Base-by-base conservation (phyloP, 2,329 filamentous ascomycete species). In the Neonectria neomacrospora region DNA sequence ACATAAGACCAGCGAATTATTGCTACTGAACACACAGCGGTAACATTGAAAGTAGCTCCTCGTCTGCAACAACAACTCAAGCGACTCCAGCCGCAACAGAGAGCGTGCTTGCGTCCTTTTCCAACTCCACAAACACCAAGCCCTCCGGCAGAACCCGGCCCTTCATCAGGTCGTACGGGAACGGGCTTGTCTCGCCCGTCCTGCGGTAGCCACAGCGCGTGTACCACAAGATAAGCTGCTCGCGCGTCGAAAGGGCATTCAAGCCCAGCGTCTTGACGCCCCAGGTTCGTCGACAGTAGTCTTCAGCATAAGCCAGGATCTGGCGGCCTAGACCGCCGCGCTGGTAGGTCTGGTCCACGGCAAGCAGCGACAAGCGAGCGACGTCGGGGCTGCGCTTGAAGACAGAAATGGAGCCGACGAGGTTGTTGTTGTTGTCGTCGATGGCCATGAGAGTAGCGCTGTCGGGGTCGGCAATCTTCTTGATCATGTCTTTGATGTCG, bases 401-500 rank as follows among this genome's bases (percentile, higher is more conserved):
- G 11, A 79, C 69, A 0, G 71, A 70, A 53, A 77, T 65, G 32
- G 73, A 73, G 10, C 65, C 77, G 9, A 77, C 70, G 7, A 77
- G 61, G 0, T 30, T 32, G 5, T 67, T 30, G 5, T 67, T 30
- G 12, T 50, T 14, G 14, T 58, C 7, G 54, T 66, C 60, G 2
- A 64, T 70, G 28, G 73, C 76, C 28, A 78, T 70, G 3, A 81
- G 55, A n/a, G 77, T 71, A 0, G 58, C 73, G 9, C 70, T 68
- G 18, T 78, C 68, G 0, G 73, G 68, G 0, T 67, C 68, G 14
- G 54, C 48, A 52, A 82, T 79, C 4, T 80, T 86, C 11, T 90
- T 87, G 0, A 88, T 88, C 20, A 83, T 76, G 73, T 91, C 87
- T 61, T 90, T 86, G 71, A 92, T 90, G 53, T 85, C 83, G 2